Evolutionary conservation across 495 filamentous ascomycete genomes (phyloP).

Genomic region (Lasiosphaeris hirsuta): DNA sequence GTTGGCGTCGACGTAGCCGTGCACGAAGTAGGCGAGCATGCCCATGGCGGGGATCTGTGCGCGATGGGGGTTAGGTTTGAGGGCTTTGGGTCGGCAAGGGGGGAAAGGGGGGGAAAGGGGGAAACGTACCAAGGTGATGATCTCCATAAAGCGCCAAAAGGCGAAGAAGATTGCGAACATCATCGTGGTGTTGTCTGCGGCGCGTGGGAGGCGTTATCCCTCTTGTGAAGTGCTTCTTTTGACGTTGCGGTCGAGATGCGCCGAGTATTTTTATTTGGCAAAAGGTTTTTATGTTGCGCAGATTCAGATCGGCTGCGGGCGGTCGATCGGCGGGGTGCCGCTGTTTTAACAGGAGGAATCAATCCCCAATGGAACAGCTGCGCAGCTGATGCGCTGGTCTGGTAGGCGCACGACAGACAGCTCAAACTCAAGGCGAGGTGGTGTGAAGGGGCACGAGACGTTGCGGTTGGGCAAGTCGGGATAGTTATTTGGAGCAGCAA

Average conservation of each 20-base stretch:
- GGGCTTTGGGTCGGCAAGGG: constrained; percentile 12
- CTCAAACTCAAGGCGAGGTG: no score
- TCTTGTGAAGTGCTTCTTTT: background rate
- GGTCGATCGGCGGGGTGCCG: background rate
- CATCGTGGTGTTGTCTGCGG: constrained; percentile 49
- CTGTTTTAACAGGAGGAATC: no score
- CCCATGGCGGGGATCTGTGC: constrained; percentile 75
- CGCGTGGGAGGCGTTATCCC: background rate
- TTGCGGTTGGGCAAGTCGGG: no score
- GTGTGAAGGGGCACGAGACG: no score
- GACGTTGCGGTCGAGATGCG: background rate
- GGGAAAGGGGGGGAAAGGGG: background rate
- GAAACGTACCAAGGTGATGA: constrained; percentile 63
- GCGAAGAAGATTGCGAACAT: constrained; percentile 76
- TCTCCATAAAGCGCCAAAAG: constrained; percentile 77
- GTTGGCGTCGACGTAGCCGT: constrained; percentile 67
- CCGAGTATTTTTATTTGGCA: background rate
- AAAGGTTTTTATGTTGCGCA: no score
- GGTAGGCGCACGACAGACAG: no score
- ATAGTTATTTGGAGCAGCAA: no score
- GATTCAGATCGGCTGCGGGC: background rate
- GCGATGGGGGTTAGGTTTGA: background rate
- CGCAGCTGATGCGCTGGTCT: no score
- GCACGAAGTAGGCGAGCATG: constrained; percentile 84
- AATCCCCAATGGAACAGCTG: no score